Base-by-base conservation (phyloP, 192 early-diverging fungal genomes). In the Coemansia sp. region DNA sequence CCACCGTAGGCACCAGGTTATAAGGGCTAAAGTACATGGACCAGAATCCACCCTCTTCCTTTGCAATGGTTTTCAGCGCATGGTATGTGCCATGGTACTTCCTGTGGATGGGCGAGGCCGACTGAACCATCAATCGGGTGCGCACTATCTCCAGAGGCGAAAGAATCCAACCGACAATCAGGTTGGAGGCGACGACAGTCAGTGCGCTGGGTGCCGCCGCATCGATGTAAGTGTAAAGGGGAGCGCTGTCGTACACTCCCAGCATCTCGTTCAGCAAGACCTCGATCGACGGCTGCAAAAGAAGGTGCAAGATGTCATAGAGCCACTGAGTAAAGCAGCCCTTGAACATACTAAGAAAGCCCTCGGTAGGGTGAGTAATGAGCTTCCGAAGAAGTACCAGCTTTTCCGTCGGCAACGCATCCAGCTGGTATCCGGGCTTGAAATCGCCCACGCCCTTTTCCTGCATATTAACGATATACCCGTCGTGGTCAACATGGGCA, bases 121-220 rank as follows among this genome's bases (percentile, higher is more conserved):
- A 84, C 78, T 98, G 95, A 4, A 94, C 90, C 41, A 95, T 85
- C 59, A 98, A 75, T 57, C 95, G 90, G 49, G 96, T 97, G 48
- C 90, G 87, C 55, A 93, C 87, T 15, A 98, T 80, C 66, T 99
- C 97, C 51, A 99, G 78, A 4, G 97, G 97, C 64, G 91, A 92
- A 49, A 99, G 85, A 41, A 93, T 39, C 62, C 90, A 82, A 8
- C 95, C 95, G 6, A 92, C 89, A 23, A 93, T 68, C 1, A 92
- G 73, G 73, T 92, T 87, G 15, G 91, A 92, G 2, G 85, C 74
- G 1, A 96, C 86, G 51, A 91, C 68, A 1, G 97, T 97, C 12
- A 87, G 79, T 14, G 88, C 52, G 71, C 83, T 69, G 55, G 85
- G 72, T 86, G 88, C 75, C 87, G 75, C 61, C 83, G 87, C 6